phyloP scores from a whole-genome alignment of 2,329 filamentous ascomycete genomes.

The Colletotrichum cereale region DNA sequence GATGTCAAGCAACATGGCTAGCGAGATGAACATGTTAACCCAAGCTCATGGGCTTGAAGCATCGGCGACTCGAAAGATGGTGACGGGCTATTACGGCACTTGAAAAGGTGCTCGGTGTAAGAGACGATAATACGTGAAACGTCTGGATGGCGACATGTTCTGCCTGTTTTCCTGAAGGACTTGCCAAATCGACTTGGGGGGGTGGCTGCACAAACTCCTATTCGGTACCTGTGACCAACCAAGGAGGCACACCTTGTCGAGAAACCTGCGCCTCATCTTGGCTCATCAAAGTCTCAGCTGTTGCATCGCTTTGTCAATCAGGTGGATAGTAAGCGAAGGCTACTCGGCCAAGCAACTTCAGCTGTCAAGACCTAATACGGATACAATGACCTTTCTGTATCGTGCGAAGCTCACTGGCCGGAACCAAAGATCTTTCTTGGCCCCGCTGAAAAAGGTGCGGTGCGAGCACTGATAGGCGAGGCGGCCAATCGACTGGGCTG shows the following conservation, averaged over 20 bases:
- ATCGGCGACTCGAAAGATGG: not conserved
- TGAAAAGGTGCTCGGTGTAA: not conserved
- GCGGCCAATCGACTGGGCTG: constrained; percentile 14
- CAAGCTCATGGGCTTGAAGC: not conserved
- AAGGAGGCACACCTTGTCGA: not conserved
- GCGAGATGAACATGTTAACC: not conserved
- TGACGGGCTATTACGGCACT: too few relatives aligned
- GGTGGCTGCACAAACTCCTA: not conserved
- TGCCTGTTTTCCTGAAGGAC: not conserved
- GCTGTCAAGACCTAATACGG: constrained; percentile 13
- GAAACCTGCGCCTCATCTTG: constrained; percentile 1
- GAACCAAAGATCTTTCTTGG: not conserved
- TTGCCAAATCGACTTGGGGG: not conserved
- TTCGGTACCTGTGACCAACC: not conserved
- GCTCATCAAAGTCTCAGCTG: constrained; percentile 12
- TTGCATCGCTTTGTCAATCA: constrained; percentile 9
- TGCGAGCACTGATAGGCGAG: not conserved
- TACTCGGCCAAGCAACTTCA: constrained; percentile 12
- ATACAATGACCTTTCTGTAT: constrained; percentile 3
- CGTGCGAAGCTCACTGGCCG: constrained; percentile 10
- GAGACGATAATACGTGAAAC: not conserved
- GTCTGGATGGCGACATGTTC: not conserved
- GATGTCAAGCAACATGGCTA: too few relatives aligned
- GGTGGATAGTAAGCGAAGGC: constrained; percentile 1
- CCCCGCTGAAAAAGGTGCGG: constrained; percentile 33